Base-by-base conservation (phyloP, 495 filamentous ascomycete genomes). In the Aspergillus bertholletiae region DNA sequence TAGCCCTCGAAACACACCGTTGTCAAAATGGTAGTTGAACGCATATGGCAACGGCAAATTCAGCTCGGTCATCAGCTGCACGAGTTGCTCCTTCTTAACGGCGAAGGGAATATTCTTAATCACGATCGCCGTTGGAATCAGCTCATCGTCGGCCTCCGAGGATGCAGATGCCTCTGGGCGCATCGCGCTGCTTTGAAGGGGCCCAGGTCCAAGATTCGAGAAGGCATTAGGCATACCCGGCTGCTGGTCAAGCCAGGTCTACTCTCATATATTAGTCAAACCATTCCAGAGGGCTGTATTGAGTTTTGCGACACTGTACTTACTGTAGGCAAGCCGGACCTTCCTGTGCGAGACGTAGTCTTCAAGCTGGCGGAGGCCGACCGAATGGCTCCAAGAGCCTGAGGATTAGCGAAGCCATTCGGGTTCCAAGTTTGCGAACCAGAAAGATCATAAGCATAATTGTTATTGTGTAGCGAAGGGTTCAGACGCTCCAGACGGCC, bases 101-200 rank as follows among this genome's bases (percentile, higher is more conserved):
- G 94, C 94, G 67, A 98, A 98, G 2, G 95, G 94, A 46, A 98
- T 98, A 64, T 98, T 98, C 76, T 98, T 98, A 76, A 98, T 97
- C 46, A 98, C 94, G 58, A 98, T 97, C 30, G 94, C 94, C 2
- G 94, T 98, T 15, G 94, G 94, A 55, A 98, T 98, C 55, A 98
- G 80, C 73, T 97, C 92, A 55, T 88, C 90, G 56, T 86, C 87
- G 17, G 70, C 71, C 32, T 86, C 84, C 11, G 80, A 76, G 27
- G 70, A 70, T 45, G 79, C 75, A 18, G 76, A 71, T 45, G 78
- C 61, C 55, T 76, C 73, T 45, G 71, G 67, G 27, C 82, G 81
- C 69, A 86, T 78, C 11, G 77, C 77, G 27, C 70, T 72, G 57
- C 70, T 68, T 37, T 77, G 76, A 24, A 84, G 70, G 12, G 78